Evolutionary conservation across 371 early-diverging fungal genomes (phyloP), one percentile per base, ranked within the genome.

Genomic region (Syncephalastrum monosporum): DNA sequence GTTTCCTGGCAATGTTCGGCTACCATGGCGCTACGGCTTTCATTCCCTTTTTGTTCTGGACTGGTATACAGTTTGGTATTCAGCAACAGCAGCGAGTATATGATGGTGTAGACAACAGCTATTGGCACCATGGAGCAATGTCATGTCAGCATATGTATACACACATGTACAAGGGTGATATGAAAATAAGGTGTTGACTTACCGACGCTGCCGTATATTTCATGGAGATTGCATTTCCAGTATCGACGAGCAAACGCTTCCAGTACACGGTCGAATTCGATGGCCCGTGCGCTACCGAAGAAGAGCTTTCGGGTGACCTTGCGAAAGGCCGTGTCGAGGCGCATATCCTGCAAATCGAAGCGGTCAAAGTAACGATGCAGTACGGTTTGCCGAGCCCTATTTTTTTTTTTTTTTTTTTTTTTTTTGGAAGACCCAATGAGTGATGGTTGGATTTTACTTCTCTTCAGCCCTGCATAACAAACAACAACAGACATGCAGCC

Each of bases 11-110:
- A 29, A 29, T 29, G 29, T 29, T 29, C 29, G 29, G 29, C 29
- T 7, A 29, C 29, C 4, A 29, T 29, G 29, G 29, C 7, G 7
- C 7, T 29, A 7, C 7, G 3, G 29, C 29, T 29, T 29, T 29
- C 29, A 29, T 29, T 29, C 7, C 29, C 6, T 29, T 29, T 29
- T 4, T 72, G 76, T 7, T 42, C 52, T 51, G 84, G 82, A 6
- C 87, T 88, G 45, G 89, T 74, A 64, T 94, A 89, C 29, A 95
- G 73, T 61, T 96, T 96, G 7, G 96, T 96, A 65, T 96, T 96
- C 5, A 96, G 81, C 45, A 96, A 65, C 67, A 96, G 77, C 10
- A 93, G 57, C 14, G 93, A 93, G 67, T 91, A 95, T 0, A 86
- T 73, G 47, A 93, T 81, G 2, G 88, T 88, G 59, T 96, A 89